Evolutionary conservation across 2,329 filamentous ascomycete genomes (phyloP).

Genomic region (Neonectria faginata): DNA sequence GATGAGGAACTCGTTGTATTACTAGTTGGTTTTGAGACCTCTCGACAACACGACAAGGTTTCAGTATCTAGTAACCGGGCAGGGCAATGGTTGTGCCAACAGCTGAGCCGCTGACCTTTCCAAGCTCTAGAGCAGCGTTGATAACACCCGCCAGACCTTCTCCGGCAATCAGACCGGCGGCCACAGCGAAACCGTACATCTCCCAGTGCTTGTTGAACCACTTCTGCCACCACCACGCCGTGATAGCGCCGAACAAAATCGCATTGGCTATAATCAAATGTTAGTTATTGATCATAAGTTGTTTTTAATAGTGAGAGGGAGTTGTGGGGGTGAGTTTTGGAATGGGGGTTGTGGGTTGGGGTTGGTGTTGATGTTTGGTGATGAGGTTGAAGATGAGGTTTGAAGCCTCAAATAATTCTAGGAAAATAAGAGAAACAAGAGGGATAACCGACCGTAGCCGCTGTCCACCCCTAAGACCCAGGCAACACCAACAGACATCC

Average conservation of each 20-base stretch:
- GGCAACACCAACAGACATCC: slow-evolving; percentile 70
- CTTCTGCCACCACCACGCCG: slow-evolving; percentile 67
- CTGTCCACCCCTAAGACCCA: slow-evolving; percentile 67
- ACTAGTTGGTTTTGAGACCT: no score
- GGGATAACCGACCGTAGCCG: no score
- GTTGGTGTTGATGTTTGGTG: no score
- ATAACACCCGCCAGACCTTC: slow-evolving; percentile 73
- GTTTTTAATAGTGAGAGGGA: no score
- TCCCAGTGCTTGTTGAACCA: slow-evolving; percentile 63
- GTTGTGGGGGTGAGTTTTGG: no score
- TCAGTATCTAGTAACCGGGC: neutral
- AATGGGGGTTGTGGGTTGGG: no score
- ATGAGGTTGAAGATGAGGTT: no score
- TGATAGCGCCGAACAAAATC: slow-evolving; percentile 66
- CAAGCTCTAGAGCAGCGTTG: slow-evolving; percentile 61
- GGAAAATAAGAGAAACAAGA: no score
- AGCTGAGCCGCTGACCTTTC: slow-evolving; percentile 40
- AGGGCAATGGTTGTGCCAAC: neutral
- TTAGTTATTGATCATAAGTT: no score
- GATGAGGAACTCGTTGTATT: no score
- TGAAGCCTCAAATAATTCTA: no score
- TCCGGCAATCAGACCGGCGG: slow-evolving; percentile 71
- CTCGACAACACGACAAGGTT: no score
- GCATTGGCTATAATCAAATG: slow-evolving; percentile 46
- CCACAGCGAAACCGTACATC: slow-evolving; percentile 68